These are phyloP conservation scores for Calophaca sinica DNA, from an alignment of 306 rosid genomes.

Conservation along the genomic window DNA sequence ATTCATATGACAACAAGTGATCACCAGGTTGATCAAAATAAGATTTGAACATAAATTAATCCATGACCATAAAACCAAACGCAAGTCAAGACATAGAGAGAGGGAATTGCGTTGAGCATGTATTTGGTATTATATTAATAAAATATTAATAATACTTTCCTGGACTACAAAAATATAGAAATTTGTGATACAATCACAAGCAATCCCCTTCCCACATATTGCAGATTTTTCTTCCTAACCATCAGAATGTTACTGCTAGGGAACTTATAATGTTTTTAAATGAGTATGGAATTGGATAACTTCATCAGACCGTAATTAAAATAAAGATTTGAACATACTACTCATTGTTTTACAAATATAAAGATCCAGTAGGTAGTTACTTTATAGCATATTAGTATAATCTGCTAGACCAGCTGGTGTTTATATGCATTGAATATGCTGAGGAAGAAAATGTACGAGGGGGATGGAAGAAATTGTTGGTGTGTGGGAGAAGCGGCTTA, in stretches of 20 bases:
- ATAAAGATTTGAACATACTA: neutral
- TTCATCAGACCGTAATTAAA: neutral
- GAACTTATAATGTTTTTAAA: slow-evolving; percentile 4
- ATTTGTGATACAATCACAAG: neutral
- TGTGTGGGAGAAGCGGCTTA: too few species aligned
- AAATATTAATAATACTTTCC: too few species aligned
- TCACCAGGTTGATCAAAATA: neutral
- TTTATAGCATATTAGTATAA: neutral
- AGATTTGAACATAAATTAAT: neutral
- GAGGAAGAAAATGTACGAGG: too few species aligned
- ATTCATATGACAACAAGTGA: neutral
- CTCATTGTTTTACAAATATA: neutral
- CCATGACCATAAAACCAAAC: neutral
- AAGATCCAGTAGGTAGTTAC: slow-evolving; percentile 10
- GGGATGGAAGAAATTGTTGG: too few species aligned
- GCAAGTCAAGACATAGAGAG: too few species aligned
- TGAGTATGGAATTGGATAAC: slow-evolving; percentile 16
- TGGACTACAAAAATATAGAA: too few species aligned
- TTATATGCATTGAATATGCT: too few species aligned
- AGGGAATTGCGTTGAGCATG: too few species aligned
- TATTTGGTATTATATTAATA: too few species aligned
- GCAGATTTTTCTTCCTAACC: neutral
- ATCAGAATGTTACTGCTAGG: neutral
- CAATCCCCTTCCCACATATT: neutral
- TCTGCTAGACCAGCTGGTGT: neutral